Base-by-base conservation (phyloP, 495 filamentous ascomycete genomes). In the Aspergillus indologenus region DNA sequence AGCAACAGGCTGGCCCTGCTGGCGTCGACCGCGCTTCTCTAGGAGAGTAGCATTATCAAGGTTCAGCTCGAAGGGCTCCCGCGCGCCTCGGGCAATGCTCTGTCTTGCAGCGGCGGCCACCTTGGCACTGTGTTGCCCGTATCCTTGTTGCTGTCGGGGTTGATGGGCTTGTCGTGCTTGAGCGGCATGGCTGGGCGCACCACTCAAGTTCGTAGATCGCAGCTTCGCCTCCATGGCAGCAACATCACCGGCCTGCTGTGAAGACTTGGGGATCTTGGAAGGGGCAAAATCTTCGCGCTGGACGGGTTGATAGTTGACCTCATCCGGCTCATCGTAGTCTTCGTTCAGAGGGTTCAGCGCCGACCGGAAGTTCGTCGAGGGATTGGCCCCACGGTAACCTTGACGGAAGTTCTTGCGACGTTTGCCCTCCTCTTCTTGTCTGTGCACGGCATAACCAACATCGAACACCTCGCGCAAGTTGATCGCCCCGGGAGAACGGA, bases 391-490 rank as follows among this genome's bases (percentile, higher is more conserved):
- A 26, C 85, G 82, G 69, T 85, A 89, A 62, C 87, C 87, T 67
- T 88, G 84, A 62, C 87, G 87, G 48, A 51, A 51, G 63, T 85
- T 82, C 76, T 92, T 96, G 40, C 90, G 84, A 34, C 92, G 87
- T 73, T 96, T 98, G 66, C 83, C 86, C 73, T 98, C 94, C 72
- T 98, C 94, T 71, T 97, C 94, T 71, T 98, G 91, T 29, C 94
- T 82, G 68, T 98, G 94, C 17, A 98, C 94, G 21, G 94, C 91
- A 65, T 98, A 98, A 34, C 90, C 87, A 51, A 98, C 94, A 67
- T 98, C 94, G 64, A 98, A 98, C 15, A 98, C 91, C 67, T 98
- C 94, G 52, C 94, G 90, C 20, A 98, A 80, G 68, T 96, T 97
- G 72, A 98, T 87, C 12, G 90, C 94, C 47, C 91, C 95, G 0